These are phyloP conservation scores for Pseudozyma hubeiensis DNA, from an alignment of 1,284 basidiomycete genomes.

Conservation along the genomic window DNA sequence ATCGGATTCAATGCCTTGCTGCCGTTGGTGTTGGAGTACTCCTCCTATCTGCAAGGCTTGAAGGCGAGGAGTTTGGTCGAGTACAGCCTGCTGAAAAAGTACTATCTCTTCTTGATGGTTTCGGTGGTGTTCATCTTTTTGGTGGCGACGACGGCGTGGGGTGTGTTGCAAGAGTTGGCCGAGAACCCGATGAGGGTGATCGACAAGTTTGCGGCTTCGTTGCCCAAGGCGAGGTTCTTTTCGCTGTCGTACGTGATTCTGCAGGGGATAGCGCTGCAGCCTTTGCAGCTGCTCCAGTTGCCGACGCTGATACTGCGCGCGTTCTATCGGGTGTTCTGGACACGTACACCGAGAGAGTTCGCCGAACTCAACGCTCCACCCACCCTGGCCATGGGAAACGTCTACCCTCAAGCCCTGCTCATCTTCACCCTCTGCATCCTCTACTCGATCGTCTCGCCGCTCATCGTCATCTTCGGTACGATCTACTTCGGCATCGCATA, in stretches of 20 bases:
- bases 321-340: conserved; percentile 49
- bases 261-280: conserved; percentile 93
- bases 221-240: conserved; percentile 77
- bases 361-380: conserved; percentile 97
- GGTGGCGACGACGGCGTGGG: conserved; percentile 87
- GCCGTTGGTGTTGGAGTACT: conserved; percentile 90
- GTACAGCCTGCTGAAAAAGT: conserved; percentile 87
- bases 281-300: conserved; percentile 78
- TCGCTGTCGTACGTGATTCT: conserved; percentile 95
- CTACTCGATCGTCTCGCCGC: conserved; percentile 93
- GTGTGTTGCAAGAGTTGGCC: conserved; percentile 72
- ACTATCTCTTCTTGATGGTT: conserved; percentile 85
- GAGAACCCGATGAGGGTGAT: conserved; percentile 64
- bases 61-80: conserved; percentile 91
- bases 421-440: conserved; percentile 94
- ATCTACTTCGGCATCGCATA: conserved; percentile 91
- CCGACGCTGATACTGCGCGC: conserved; percentile 57
- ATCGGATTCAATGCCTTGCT: conserved; percentile 88
- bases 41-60: conserved; percentile 84
- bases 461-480: conserved; percentile 92
- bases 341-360: conserved; percentile 75
- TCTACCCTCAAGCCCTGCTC: conserved; percentile 93
- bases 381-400: conserved; percentile 77
- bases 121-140: conserved; percentile 97
- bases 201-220: conserved; percentile 61